Percentiles rank a stretch among this genome's conserved stretches.
Conservation (phyloP, 306 rosid genomes). For the Cucurbita argyrosperma region DNA sequence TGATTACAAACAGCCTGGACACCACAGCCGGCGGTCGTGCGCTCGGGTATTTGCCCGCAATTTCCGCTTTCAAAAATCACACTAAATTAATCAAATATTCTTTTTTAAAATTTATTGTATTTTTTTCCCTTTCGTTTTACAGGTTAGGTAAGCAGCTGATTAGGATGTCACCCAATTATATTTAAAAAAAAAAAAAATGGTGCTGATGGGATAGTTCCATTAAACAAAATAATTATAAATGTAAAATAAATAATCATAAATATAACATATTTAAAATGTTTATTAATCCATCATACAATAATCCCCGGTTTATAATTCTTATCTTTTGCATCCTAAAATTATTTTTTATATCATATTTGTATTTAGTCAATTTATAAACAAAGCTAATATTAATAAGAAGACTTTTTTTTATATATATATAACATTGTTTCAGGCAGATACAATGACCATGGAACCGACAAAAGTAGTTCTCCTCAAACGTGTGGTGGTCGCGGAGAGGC, state of each 20-base stretch:
- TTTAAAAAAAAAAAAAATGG: background rate
- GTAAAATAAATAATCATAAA: background rate
- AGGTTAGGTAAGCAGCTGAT: background rate
- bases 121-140: background rate
- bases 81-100: too few species aligned
- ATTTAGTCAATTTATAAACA: background rate
- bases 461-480: background rate
- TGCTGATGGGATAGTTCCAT: too few species aligned
- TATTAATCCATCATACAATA: background rate
- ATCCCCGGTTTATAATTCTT: too few species aligned
- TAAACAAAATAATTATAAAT: too few species aligned
- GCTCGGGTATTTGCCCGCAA: conserved; percentile 13
- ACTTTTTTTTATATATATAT: background rate
- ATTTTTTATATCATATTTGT: too few species aligned
- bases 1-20: conserved; percentile 6
- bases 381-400: background rate
- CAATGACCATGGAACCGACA: background rate
- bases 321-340: too few species aligned
- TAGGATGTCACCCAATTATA: background rate
- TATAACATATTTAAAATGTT: background rate
- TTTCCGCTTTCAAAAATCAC: background rate
- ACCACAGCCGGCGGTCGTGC: conserved; percentile 15
- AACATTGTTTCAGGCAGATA: background rate
- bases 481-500: background rate
- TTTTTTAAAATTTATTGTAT: background rate